Evolutionary conservation across 2,329 filamentous ascomycete species (phyloP).

Genomic region (Ilyonectria sp.): DNA sequence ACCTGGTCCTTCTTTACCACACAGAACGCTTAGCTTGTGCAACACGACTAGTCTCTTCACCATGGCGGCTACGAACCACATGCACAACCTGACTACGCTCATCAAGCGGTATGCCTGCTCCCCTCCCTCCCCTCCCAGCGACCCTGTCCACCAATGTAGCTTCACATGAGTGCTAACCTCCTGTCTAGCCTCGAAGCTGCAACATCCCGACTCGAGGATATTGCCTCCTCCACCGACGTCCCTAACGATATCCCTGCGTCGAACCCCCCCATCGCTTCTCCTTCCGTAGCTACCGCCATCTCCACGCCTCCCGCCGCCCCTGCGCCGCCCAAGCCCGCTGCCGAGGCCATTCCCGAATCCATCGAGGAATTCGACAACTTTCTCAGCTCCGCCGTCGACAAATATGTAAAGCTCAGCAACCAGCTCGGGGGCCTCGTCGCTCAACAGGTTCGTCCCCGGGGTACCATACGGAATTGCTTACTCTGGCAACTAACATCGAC

Average conservation of each 20-base stretch:
- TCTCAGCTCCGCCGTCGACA: slow-evolving; percentile 80
- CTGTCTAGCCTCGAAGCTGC: slow-evolving; percentile 91
- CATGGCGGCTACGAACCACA: slow-evolving; percentile 85
- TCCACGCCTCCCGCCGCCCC: slow-evolving; percentile 52
- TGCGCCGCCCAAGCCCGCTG: slow-evolving; percentile 55
- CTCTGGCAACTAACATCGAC: neutral
- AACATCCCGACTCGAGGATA: slow-evolving; percentile 95
- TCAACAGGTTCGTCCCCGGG: slow-evolving; percentile 77
- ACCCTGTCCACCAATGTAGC: neutral
- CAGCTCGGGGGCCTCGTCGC: slow-evolving; percentile 83
- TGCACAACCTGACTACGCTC: slow-evolving; percentile 96
- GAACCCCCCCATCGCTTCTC: slow-evolving; percentile 55
- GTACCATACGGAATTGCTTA: neutral
- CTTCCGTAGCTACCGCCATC: slow-evolving; percentile 49
- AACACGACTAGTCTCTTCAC: slow-evolving; percentile 31
- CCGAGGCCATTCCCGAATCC: slow-evolving; percentile 78
- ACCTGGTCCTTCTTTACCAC: neutral
- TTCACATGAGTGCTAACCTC: slow-evolving; percentile 59
- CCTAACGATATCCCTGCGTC: slow-evolving; percentile 66
- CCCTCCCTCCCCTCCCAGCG: neutral
- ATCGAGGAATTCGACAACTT: slow-evolving; percentile 91
- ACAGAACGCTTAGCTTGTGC: neutral
- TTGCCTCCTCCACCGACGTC: slow-evolving; percentile 82
- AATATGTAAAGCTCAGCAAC: slow-evolving; percentile 84
- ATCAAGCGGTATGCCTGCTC: slow-evolving; percentile 86